Evolutionary conservation across 176 grass and related monocot species (phyloP).

Genomic region (Urochloa ruziziensis): DNA sequence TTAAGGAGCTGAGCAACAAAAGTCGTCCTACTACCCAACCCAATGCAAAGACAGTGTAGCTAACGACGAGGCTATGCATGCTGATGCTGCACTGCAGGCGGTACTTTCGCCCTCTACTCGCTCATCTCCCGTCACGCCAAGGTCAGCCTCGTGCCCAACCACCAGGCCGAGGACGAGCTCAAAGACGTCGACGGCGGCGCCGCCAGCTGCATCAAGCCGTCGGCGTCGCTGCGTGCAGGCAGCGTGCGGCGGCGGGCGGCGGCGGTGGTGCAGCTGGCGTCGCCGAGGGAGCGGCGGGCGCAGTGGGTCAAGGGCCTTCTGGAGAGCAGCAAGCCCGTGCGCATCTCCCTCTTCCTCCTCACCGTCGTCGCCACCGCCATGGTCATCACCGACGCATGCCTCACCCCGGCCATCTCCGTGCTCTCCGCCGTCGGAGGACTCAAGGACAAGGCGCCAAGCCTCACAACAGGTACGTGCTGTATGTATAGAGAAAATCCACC

Average conservation of each 20-base stretch:
- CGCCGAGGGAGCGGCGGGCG: constrained; percentile 32
- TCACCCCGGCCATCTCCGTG: constrained; percentile 77
- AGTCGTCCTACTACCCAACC: no score
- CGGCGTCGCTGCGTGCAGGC: not conserved
- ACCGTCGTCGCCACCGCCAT: constrained; percentile 71
- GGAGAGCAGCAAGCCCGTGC: constrained; percentile 39
- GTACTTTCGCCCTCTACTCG: constrained; percentile 74
- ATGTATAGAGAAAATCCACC: no score
- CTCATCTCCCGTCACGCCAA: constrained; percentile 69
- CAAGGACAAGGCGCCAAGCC: constrained; percentile 45
- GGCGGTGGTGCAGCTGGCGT: constrained; percentile 46
- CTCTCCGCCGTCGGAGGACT: constrained; percentile 48
- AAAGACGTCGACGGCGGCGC: not conserved
- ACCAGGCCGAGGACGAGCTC: constrained; percentile 56
- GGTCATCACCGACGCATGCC: constrained; percentile 79
- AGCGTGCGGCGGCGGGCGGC: constrained; percentile 16
- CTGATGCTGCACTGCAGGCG: no score
- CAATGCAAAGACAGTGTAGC: no score
- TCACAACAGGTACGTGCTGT: constrained; percentile 36
- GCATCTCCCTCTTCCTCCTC: constrained; percentile 48
- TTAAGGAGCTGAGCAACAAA: no score
- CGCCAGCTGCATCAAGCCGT: not conserved
- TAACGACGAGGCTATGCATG: no score
- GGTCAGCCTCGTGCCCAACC: constrained; percentile 62
- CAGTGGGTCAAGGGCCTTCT: constrained; percentile 51